Base-by-base conservation (phyloP, 2,329 filamentous ascomycete genomes). In the Alternaria hordeiaustralica region DNA sequence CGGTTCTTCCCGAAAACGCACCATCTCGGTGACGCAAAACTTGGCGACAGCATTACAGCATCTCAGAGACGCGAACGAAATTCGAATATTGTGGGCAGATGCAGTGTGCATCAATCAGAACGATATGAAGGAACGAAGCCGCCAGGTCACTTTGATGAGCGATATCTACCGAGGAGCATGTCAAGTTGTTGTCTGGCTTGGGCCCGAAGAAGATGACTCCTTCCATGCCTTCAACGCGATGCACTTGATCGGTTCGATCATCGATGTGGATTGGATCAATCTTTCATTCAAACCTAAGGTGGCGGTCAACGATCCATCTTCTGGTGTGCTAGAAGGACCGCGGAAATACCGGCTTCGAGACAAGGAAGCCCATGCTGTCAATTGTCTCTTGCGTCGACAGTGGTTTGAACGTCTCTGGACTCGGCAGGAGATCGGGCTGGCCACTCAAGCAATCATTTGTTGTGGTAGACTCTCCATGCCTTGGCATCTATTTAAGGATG, bases 241-340 rank as follows among this genome's bases (percentile, higher is more conserved):
- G 15, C 15, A 10, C 6, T 1, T 0, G 4, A 18, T 41, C 4
- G 36, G 36, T 41, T 41, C n/a, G 5, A 18, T 8, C n/a, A 18
- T 41, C 15, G 36, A 41, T 3, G 36, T 41, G 15, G 8, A 41
- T 10, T 41, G 33, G 33, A n/a, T 3, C 15, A 15, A 4, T 4
- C 1, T 0, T 0, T 8, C 33, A 3, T 36, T 5, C 33, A 36
- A 9, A 8, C 15, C 33, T 3, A 36, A 9, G 15, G 15, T 10
- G 15, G 3, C 2, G 9, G 3, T n/a, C 6, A n/a, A 9, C 15
- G 3, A 36, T 9, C 13, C 3, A 1, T 1, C 13, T 4, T 36
- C 3, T 3, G 0, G 6, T 36, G 1, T 3, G 13, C 3, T 36
- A 9, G 30, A 8, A 8, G 13, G 4, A 2, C 13, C 2, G 0